Base-by-base conservation (phyloP, 2,329 filamentous ascomycete species). In the Aspergillus melleus region DNA sequence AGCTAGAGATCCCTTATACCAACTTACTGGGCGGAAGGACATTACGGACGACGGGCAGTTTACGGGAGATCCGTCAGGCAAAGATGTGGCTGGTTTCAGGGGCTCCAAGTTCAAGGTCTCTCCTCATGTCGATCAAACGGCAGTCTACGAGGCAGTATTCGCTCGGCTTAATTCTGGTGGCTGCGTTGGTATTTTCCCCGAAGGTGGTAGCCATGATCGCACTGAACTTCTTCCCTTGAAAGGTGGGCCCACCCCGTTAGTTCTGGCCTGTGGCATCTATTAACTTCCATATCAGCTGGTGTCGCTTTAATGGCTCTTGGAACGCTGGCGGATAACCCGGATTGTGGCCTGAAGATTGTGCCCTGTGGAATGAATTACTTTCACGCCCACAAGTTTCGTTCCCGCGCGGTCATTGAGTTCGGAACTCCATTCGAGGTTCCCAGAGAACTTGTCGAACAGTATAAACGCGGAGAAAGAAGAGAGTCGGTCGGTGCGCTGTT, bases 301-400 rank as follows among this genome's bases (percentile, higher is more conserved):
- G 92, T 99, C 61, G 95, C 95, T 60, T 95, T 99, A 72, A 99
- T 99, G 94, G 95, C 94, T 12, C 84, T 99, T 39, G 94, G 94
- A 44, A 90, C 95, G 1, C 82, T 98, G 54, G 92, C 91, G 5
- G 88, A 92, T 58, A 87, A 93, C 62, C 93, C 93, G 2, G 84
- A 94, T 64, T 96, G 91, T 72, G 92, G 91, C 30, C 81, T 99
- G 62, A 96, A 93, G 77, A 97, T 99, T 68, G 91, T 99, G 24
- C 95, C 95, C 3, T 93, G 95, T 54, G 94, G 94, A 69, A 97
- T 99, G 94, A 99, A 99, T 77, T 99, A 99, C 78, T 99, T 99
- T 79, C 94, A 98, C 77, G 91, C 94, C 0, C 94, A 99, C 83
- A 99, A 98, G 76, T 99, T 99, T 78, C 90, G 94, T 50, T 98